A percentile compares a stretch with the other conserved stretches of the same genome.
phyloP scores from a whole-genome alignment of 352 stramenopile species.

The Phytophthora crassamura region DNA sequence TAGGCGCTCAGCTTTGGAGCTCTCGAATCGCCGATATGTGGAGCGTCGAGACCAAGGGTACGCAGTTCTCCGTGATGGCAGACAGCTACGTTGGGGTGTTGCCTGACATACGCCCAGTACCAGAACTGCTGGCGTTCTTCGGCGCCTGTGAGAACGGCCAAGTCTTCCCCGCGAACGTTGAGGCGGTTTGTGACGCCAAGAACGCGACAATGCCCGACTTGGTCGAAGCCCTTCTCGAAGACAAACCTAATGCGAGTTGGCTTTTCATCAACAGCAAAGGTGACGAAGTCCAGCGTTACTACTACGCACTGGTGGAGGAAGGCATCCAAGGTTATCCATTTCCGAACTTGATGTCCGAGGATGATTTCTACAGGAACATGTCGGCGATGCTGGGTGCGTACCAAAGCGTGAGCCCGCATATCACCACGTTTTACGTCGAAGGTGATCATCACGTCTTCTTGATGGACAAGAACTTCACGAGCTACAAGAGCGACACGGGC shows the following conservation, averaged over 20 bases:
- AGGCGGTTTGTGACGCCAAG: slow-evolving; percentile 42
- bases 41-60: slow-evolving; percentile 46
- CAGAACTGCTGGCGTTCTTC: slow-evolving; percentile 46
- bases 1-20: slow-evolving; percentile 49
- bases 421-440: slow-evolving; percentile 35
- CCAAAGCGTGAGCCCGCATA: slow-evolving; percentile 20
- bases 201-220: slow-evolving; percentile 45
- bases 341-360: slow-evolving; percentile 45
- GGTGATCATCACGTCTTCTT: slow-evolving; percentile 34
- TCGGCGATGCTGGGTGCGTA: slow-evolving; percentile 42
- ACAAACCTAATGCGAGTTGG: slow-evolving; percentile 50
- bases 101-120: slow-evolving; percentile 31
- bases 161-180: slow-evolving; percentile 39
- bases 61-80: slow-evolving; percentile 45
- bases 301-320: slow-evolving; percentile 59
- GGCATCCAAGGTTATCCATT: slow-evolving; percentile 58
- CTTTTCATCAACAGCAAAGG: slow-evolving; percentile 65
- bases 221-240: slow-evolving; percentile 44
- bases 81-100: slow-evolving; percentile 60
- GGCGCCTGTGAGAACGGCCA: slow-evolving; percentile 28
- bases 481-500: slow-evolving; percentile 26
- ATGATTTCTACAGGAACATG: slow-evolving; percentile 58
- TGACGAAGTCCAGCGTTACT: slow-evolving; percentile 60
- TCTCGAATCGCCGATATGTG: slow-evolving; percentile 51
- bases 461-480: slow-evolving; percentile 27